These are phyloP conservation scores for Tuber aestivum DNA, from an alignment of 495 filamentous ascomycete genomes.

Conservation along the genomic window DNA sequence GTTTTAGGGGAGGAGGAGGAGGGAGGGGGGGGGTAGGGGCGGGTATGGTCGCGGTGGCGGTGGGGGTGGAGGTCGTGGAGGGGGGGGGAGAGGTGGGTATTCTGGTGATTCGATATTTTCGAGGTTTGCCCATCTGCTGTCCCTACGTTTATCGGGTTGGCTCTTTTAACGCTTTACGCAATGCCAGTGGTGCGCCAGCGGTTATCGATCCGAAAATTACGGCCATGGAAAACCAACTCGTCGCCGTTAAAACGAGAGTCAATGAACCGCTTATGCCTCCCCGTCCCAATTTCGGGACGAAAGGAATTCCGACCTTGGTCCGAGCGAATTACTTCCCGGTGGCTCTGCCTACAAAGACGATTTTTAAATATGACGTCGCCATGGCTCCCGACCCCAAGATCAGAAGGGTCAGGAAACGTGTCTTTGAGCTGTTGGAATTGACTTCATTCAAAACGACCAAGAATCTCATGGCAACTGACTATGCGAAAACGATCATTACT, in stretches of 20 bases:
- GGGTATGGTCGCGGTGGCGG: conserved; percentile 4
- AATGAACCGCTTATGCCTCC: conserved; percentile 41
- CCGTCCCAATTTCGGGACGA: conserved; percentile 58
- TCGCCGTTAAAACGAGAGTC: conserved; percentile 11
- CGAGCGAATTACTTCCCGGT: conserved; percentile 64
- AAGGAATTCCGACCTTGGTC: conserved; percentile 50
- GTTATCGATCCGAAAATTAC: conserved; percentile 30
- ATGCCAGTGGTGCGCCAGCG: conserved; percentile 13
- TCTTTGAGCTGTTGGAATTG: conserved; percentile 50
- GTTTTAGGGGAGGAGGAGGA: conserved; percentile 11
- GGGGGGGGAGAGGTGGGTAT: conserved; percentile 13
- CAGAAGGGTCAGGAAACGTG: conserved; percentile 52
- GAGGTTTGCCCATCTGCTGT: neutral
- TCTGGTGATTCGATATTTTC: conserved; percentile 9
- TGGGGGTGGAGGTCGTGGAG: conserved; percentile 20
- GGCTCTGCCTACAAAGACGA: conserved; percentile 42
- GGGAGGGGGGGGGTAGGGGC: conserved; percentile 12
- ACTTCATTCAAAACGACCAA: conserved; percentile 35
- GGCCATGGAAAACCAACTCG: conserved; percentile 23
- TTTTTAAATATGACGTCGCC: conserved; percentile 46
- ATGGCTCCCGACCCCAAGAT: conserved; percentile 45
- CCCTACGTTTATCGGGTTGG: neutral
- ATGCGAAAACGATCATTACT: conserved; percentile 35
- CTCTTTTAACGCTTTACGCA: conserved; percentile 4
- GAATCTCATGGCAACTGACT: conserved; percentile 54